phyloP scores from a whole-genome alignment of 257 asterid species.

The Perilla frutescens region DNA sequence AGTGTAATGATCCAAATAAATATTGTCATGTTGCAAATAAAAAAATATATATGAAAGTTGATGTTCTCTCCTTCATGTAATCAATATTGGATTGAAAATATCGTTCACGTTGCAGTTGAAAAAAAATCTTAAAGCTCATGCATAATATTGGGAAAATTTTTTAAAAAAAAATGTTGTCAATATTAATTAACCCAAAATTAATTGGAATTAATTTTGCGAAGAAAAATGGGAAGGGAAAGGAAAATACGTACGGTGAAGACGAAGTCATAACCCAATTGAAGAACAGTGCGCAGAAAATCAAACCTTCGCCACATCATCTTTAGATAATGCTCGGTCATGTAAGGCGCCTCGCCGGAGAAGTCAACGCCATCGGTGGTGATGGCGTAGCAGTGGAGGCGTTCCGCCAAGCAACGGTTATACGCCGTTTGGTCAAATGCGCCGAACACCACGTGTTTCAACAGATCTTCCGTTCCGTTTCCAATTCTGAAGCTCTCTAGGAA shows the following conservation, averaged over 20 bases:
- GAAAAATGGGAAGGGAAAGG: background rate
- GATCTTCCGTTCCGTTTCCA: slow-evolving; percentile 55
- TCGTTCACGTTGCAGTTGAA: too few species aligned
- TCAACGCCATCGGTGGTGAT: slow-evolving; percentile 53
- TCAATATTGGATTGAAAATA: too few species aligned
- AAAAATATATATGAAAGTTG: too few species aligned
- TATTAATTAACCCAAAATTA: too few species aligned
- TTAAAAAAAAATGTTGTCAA: too few species aligned
- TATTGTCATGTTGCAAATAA: too few species aligned
- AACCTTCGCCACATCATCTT: slow-evolving; percentile 74
- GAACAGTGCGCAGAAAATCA: slow-evolving; percentile 53
- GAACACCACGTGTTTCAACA: slow-evolving; percentile 55
- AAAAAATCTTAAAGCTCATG: too few species aligned
- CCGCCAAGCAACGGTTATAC: slow-evolving; percentile 50
- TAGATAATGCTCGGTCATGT: slow-evolving; percentile 56
- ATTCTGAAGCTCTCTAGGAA: slow-evolving; percentile 64
- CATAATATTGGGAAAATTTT: too few species aligned
- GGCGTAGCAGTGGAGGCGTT: slow-evolving; percentile 51
- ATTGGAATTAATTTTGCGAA: too few species aligned
- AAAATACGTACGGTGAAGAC: slow-evolving; percentile 57
- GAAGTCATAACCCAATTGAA: slow-evolving; percentile 57
- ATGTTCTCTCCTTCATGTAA: too few species aligned
- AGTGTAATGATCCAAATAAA: too few species aligned
- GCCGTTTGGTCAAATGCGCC: slow-evolving; percentile 62
- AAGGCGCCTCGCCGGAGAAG: slow-evolving; percentile 58